Conservation (phyloP, 2,329 filamentous ascomycete genomes). For the Fusarium udum region DNA sequence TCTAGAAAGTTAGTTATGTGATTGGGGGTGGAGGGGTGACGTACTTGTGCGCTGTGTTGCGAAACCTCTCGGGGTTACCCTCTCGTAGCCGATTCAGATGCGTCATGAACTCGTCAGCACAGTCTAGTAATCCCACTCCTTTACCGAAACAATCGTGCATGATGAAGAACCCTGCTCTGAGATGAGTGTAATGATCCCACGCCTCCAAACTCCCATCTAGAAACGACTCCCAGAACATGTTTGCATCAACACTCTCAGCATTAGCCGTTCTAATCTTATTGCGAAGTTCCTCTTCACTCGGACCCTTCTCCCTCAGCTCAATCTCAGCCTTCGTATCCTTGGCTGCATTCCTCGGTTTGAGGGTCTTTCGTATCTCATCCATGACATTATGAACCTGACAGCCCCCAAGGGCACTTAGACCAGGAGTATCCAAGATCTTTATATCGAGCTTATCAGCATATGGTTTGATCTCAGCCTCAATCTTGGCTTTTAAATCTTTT, state of each 20-base stretch:
- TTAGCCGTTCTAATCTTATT: constrained; percentile 14
- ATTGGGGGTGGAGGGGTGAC: background rate
- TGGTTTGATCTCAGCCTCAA: constrained; percentile 28
- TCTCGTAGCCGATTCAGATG: constrained; percentile 41
- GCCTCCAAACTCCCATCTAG: constrained; percentile 38
- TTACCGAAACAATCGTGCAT: constrained; percentile 42
- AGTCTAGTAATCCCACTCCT: constrained; percentile 39
- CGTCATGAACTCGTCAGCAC: constrained; percentile 44
- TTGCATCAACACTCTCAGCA: background rate
- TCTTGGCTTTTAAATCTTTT: background rate
- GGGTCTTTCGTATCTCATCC: constrained; percentile 29
- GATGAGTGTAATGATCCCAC: constrained; percentile 49
- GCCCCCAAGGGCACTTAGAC: constrained; percentile 32
- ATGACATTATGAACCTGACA: constrained; percentile 21
- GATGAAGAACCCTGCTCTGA: constrained; percentile 47
- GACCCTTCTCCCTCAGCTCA: constrained; percentile 11
- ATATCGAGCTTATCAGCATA: constrained; percentile 18
- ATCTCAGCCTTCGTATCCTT: constrained; percentile 5
- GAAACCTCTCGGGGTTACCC: constrained; percentile 44
- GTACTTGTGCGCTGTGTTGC: constrained; percentile 48
- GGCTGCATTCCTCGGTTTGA: background rate
- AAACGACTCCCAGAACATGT: constrained; percentile 44
- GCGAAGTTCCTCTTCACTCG: constrained; percentile 26
- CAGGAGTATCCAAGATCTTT: constrained; percentile 38
- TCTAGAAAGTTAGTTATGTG: background rate